phyloP scores from a whole-genome alignment of 1,284 basidiomycete genomes.

The Peniophora sp. region DNA sequence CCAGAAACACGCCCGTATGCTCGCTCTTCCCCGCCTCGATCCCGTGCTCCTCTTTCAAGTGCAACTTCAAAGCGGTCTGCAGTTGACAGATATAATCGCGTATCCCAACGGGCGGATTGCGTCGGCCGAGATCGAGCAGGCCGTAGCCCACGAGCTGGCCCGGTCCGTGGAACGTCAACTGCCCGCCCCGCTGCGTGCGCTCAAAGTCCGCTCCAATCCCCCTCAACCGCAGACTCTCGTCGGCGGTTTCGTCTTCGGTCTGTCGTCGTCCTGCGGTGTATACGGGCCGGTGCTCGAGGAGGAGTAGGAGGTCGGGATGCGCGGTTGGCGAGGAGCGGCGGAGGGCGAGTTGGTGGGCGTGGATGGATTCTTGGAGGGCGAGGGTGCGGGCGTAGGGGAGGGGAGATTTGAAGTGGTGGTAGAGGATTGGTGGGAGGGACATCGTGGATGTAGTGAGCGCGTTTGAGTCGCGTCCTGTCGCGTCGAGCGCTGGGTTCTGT shows the following conservation, averaged over 20 bases:
- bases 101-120: slow-evolving; percentile 38
- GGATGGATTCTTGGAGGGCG: slow-evolving; percentile 62
- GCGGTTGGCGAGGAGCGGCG: slow-evolving; percentile 28
- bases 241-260: slow-evolving; percentile 49
- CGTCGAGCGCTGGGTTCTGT: no score
- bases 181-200: slow-evolving; percentile 79
- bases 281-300: slow-evolving; percentile 85
- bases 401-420: slow-evolving; percentile 68
- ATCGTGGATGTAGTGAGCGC: slow-evolving; percentile 19
- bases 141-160: slow-evolving; percentile 97
- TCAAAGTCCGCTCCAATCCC: slow-evolving; percentile 85
- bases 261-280: slow-evolving; percentile 92
- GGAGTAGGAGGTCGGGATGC: slow-evolving; percentile 61
- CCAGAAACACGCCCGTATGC: slow-evolving; percentile 74
- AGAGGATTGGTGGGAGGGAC: slow-evolving; percentile 60
- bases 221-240: slow-evolving; percentile 62
- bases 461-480: no score
- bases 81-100: slow-evolving; percentile 70
- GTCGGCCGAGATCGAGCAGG: slow-evolving; percentile 71
- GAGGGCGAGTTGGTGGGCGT: slow-evolving; percentile 50
- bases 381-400: slow-evolving; percentile 68
- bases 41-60: slow-evolving; percentile 50
- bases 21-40: slow-evolving; percentile 48
- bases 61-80: slow-evolving; percentile 52
- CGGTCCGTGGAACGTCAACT: slow-evolving; percentile 96